Evolutionary conservation across 176 grass and related monocot species (phyloP).

Genomic region (sorghum (Sorghum bicolor)): DNA sequence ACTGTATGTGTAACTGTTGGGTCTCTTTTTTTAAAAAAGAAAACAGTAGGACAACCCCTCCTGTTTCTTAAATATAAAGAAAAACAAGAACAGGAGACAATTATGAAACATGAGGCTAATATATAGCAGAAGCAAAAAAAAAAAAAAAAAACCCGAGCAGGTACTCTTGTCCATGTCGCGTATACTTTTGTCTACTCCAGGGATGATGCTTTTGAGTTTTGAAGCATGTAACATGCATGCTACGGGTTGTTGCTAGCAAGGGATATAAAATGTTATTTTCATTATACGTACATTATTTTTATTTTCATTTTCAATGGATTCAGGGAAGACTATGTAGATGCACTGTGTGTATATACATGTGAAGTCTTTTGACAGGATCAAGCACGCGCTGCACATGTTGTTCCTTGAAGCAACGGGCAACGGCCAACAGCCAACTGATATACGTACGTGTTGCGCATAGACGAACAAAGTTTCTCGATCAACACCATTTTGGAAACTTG

Average conservation of each 20-base stretch:
- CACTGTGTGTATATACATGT: too few species aligned
- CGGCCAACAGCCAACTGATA: too few species aligned
- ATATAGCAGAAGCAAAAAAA: slow-evolving; percentile 16
- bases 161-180: slow-evolving; percentile 14
- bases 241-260: neutral
- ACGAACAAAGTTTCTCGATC: too few species aligned
- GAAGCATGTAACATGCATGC: neutral
- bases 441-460: neutral
- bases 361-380: neutral
- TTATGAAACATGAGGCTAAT: neutral
- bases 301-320: neutral
- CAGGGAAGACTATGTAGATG: neutral
- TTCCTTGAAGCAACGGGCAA: slow-evolving; percentile 32
- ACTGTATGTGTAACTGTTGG: too few species aligned
- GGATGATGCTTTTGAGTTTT: neutral
- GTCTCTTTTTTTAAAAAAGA: too few species aligned
- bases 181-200: slow-evolving; percentile 6
- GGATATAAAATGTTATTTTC: neutral
- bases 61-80: neutral
- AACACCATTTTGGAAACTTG: too few species aligned
- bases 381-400: neutral
- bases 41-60: neutral
- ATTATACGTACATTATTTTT: too few species aligned
- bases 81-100: slow-evolving; percentile 3
- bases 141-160: slow-evolving; percentile 32